Percentiles rank a stretch among this genome's conserved stretches.
Conservation (phyloP, 495 filamentous ascomycete species). For the Podospora pseudopauciseta region DNA sequence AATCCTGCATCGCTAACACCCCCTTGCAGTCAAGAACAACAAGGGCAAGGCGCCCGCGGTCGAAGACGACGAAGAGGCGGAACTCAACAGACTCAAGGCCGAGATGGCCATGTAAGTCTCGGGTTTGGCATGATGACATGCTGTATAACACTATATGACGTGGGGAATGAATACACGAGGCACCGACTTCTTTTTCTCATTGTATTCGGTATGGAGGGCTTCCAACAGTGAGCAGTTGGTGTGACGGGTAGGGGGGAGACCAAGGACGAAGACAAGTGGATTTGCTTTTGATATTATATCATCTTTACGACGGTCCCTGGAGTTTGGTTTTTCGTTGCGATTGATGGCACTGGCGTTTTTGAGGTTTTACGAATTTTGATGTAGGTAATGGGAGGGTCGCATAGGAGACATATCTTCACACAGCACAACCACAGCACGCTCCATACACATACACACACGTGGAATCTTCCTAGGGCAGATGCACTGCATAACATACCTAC, state of each 20-base stretch:
- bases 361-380: constrained; percentile 21
- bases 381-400: constrained; percentile 14
- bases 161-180: constrained; percentile 6
- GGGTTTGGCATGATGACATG: background rate
- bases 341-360: constrained; percentile 29
- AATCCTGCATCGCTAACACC: constrained; percentile 25
- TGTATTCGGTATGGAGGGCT: background rate
- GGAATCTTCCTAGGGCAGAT: background rate
- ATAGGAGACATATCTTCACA: constrained; percentile 3
- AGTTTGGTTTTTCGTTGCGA: constrained; percentile 9
- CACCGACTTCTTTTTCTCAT: background rate
- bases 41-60: constrained; percentile 56
- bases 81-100: constrained; percentile 87
- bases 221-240: background rate
- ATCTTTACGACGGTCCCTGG: constrained; percentile 15
- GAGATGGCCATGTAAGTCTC: constrained; percentile 88
- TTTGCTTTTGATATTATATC: constrained; percentile 11
- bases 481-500: background rate
- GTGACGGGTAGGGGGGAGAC: background rate
- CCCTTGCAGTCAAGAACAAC: constrained; percentile 55
- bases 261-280: background rate
- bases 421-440: background rate
- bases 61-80: constrained; percentile 94
- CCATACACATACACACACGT: background rate
- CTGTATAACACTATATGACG: constrained; percentile 3